These are phyloP conservation scores for Cadophora sp. DNA, from an alignment of 2,329 filamentous ascomycete genomes.

Conservation along the genomic window DNA sequence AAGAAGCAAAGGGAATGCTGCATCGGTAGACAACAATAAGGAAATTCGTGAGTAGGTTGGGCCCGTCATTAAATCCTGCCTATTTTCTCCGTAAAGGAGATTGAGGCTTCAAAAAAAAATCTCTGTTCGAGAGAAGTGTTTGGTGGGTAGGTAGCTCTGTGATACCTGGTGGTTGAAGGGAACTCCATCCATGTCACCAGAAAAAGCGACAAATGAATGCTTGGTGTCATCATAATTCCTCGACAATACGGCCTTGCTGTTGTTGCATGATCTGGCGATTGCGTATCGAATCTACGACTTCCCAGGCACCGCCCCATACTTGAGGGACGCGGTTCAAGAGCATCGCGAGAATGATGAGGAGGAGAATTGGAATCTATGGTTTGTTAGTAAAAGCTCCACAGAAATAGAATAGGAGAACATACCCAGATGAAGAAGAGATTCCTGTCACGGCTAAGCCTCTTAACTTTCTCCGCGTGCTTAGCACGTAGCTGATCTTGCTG, in stretches of 20 bases:
- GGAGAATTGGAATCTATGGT: constrained; percentile 56
- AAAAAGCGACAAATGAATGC: constrained; percentile 1
- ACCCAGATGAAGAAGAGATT: constrained; percentile 76
- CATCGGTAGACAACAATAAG: constrained; percentile 16
- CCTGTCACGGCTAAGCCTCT: constrained; percentile 67
- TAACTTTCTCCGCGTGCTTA: constrained; percentile 67
- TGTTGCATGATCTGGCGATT: constrained; percentile 22
- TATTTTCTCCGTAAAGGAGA: background rate
- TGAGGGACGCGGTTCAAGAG: constrained; percentile 59
- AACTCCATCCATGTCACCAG: constrained; percentile 4
- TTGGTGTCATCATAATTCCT: constrained; percentile 35
- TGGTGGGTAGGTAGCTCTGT: background rate
- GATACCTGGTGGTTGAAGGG: too few species aligned
- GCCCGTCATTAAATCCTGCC: constrained; percentile 11
- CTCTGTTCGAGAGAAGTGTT: background rate
- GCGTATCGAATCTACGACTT: constrained; percentile 34
- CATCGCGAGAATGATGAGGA: constrained; percentile 57
- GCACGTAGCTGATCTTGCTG: constrained; percentile 69
- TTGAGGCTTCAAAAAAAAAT: background rate
- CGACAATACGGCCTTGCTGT: constrained; percentile 37
- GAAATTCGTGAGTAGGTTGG: constrained; percentile 14
- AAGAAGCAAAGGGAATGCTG: background rate
- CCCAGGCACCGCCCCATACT: constrained; percentile 44
- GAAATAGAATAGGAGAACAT: constrained; percentile 37
- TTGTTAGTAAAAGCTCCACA: constrained; percentile 30